These are phyloP conservation scores for Mycena metata DNA, from an alignment of 768 basidiomycete genomes.

Conservation along the genomic window DNA sequence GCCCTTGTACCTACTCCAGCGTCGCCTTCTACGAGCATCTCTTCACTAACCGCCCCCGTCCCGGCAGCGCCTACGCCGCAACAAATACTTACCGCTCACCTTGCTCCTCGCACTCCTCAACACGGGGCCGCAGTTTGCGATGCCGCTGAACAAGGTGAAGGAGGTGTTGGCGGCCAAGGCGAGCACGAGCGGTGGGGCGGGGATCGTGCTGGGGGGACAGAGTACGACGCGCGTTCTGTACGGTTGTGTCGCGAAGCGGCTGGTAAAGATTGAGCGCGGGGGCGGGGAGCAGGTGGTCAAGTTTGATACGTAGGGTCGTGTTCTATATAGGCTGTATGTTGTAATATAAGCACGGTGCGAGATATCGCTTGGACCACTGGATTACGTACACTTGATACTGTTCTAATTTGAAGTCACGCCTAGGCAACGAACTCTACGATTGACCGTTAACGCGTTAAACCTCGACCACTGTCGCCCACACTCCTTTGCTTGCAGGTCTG, in stretches of 20 bases:
- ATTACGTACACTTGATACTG: not conserved
- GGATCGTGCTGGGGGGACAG: conserved; percentile 50
- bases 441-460: no score
- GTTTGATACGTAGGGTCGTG: conserved; percentile 66
- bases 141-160: conserved; percentile 76
- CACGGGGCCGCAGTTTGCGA: conserved; percentile 64
- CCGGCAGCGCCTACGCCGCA: conserved; percentile 66
- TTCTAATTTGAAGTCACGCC: no score
- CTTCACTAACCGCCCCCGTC: conserved; percentile 53
- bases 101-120: conserved; percentile 72
- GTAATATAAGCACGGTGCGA: not conserved
- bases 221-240: conserved; percentile 76
- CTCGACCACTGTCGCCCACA: conserved; percentile 30
- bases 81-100: conserved; percentile 78
- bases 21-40: conserved; percentile 72
- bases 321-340: no score
- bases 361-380: not conserved
- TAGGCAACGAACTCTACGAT: no score
- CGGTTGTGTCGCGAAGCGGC: conserved; percentile 83
- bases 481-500: conserved; percentile 25
- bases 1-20: conserved; percentile 62
- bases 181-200: conserved; percentile 49
- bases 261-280: conserved; percentile 82
- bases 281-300: conserved; percentile 81
- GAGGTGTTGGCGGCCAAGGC: conserved; percentile 63